These are phyloP conservation scores for Suillus weaverae DNA, from an alignment of 768 basidiomycete genomes.

Conservation along the genomic window DNA sequence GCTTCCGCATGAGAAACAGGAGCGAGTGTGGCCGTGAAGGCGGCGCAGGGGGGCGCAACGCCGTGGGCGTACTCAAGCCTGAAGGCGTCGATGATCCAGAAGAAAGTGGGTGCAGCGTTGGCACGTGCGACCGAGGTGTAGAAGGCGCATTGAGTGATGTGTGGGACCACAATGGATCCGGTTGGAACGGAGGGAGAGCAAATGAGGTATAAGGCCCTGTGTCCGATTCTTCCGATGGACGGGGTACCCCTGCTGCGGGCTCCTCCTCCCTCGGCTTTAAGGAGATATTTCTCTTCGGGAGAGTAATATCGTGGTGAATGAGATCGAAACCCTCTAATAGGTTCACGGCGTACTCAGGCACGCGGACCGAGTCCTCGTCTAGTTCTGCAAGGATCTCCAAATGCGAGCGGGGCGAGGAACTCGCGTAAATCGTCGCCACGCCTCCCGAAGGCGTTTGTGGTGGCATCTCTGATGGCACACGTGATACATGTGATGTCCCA, in stretches of 20 bases:
- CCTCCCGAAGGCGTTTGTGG: slow-evolving; percentile 19
- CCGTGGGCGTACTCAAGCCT: slow-evolving; percentile 32
- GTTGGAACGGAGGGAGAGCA: slow-evolving; percentile 27
- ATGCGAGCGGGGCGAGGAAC: slow-evolving; percentile 32
- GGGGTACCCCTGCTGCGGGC: slow-evolving; percentile 25
- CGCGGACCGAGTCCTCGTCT: slow-evolving; percentile 34
- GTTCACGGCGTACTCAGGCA: slow-evolving; percentile 47
- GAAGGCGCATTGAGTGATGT: slow-evolving; percentile 22
- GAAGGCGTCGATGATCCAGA: slow-evolving; percentile 32
- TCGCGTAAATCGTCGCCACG: slow-evolving; percentile 39
- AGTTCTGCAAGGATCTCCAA: slow-evolving; percentile 38
- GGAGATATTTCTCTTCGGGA: slow-evolving; percentile 33
- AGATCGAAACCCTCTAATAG: slow-evolving; percentile 45
- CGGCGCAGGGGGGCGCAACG: slow-evolving; percentile 20
- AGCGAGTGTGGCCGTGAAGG: slow-evolving; percentile 30
- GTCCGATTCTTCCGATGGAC: slow-evolving; percentile 35
- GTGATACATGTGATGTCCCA: slow-evolving; percentile 8
- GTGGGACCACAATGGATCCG: slow-evolving; percentile 21
- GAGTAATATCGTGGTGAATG: slow-evolving; percentile 33
- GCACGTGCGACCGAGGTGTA: slow-evolving; percentile 22
- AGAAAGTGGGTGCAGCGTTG: slow-evolving; percentile 30
- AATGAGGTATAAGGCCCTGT: slow-evolving; percentile 34
- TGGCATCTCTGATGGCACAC: neutral
- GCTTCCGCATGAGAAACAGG: slow-evolving; percentile 34
- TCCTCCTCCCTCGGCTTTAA: slow-evolving; percentile 30